These are phyloP conservation scores for Globisporangium canariense DNA, from an alignment of 352 stramenopile genomes.

Conservation along the genomic window DNA sequence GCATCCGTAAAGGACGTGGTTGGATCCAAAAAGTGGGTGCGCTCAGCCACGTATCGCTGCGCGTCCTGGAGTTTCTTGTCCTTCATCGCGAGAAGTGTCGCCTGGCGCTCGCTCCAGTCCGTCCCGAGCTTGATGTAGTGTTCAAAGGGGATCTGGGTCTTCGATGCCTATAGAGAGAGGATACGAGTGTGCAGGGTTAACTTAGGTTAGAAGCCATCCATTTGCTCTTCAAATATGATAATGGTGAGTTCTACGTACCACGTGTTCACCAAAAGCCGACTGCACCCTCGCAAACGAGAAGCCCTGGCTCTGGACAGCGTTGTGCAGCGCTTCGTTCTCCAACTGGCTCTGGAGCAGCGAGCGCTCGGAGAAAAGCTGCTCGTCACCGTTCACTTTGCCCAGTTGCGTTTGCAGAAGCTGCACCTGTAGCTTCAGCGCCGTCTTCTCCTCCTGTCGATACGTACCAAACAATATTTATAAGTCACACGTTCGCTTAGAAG, in stretches of 20 bases:
- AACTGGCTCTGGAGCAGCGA: not conserved
- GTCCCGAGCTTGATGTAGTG: not conserved
- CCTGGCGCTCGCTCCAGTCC: not conserved
- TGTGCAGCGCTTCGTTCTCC: not conserved
- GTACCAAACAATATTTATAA: not conserved
- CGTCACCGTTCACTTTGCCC: not conserved
- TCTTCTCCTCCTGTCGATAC: not conserved
- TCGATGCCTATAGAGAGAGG: not conserved
- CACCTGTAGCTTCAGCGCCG: not conserved
- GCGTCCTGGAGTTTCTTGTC: not conserved
- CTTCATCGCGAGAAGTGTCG: not conserved
- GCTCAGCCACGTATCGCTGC: not conserved
- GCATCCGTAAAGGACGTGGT: not conserved
- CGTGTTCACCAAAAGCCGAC: not conserved
- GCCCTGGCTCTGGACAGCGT: not conserved
- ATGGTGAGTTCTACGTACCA: not conserved
- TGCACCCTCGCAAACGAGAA: constrained; percentile 1
- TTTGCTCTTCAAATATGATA: not conserved
- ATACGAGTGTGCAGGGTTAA: not conserved
- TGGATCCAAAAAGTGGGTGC: not conserved
- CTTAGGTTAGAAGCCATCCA: too few species aligned
- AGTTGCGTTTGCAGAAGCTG: constrained; percentile 1
- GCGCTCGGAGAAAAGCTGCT: not conserved
- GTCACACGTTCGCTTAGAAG: not conserved
- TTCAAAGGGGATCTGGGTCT: not conserved